Base-by-base conservation (phyloP, 352 stramenopile species). In the Phytophthora hybrid region DNA sequence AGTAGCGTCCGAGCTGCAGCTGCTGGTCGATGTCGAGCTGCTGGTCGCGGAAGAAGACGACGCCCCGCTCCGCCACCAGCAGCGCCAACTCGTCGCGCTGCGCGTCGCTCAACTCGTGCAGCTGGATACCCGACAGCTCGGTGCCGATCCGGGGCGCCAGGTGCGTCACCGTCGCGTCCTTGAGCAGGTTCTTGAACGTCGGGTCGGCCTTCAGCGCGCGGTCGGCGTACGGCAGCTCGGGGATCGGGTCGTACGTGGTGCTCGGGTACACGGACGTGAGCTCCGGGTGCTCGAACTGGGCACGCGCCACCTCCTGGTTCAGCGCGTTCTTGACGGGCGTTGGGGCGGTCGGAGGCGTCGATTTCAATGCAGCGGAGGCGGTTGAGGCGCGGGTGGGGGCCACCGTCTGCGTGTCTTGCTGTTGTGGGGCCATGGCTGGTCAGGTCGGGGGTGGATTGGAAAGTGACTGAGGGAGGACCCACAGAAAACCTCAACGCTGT, bases 191-290 rank as follows among this genome's bases (percentile, higher is more conserved):
- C 21, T 34, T 32, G 51, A 57, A 57, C 51, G 51, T 57, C 23
- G 51, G 51, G 51, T 57, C 51, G 51, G 51, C 51, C 10, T 37
- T 37, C 10, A 37, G 23, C 10, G 51, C 51, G 23, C 51, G 51
- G 23, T 57, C 51, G 7, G 6, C 9, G 11, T 34, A 31, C 10
- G 51, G 51, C 21, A 57, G 51, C 51, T 19, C 51, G 21, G 51
- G 51, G 51, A 57, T 57, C 51, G 51, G 51, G 13, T 57, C 51
- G 51, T 57, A 57, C 51, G 5, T 57, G 51, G 51, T 57, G 10
- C 5, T 13, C 4, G 51, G 51, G 51, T 57, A 37, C 21, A 57
- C 51, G 51, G 14, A 26, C 51, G 19, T 32, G 13, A 57, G 51
- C 51, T 57, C 51, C 51, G 23, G 51, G 23, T 57, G 51, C 51